Evolutionary conservation across 495 filamentous ascomycete genomes (phyloP).

Genomic region (Xylaria flabelliformis): DNA sequence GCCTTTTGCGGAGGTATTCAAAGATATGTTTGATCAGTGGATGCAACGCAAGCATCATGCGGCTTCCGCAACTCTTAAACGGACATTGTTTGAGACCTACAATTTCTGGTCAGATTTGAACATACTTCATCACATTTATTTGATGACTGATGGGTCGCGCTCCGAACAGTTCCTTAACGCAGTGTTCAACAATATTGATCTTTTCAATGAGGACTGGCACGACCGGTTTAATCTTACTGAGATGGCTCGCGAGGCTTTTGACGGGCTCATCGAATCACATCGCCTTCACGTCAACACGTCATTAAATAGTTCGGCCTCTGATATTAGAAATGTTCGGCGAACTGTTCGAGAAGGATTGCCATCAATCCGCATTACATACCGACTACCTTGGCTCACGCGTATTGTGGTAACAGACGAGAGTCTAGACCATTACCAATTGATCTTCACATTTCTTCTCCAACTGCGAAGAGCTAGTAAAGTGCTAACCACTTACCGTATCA

Average conservation of each 20-base stretch:
- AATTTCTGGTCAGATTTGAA: constrained; percentile 70
- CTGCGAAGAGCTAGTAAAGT: constrained; percentile 73
- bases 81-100: constrained; percentile 70
- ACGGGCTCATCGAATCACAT: constrained; percentile 60
- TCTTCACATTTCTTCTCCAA: constrained; percentile 80
- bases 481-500: constrained; percentile 63
- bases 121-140: constrained; percentile 72
- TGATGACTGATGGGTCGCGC: constrained; percentile 72
- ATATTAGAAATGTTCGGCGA: constrained; percentile 46
- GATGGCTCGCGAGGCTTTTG: constrained; percentile 73
- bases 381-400: constrained; percentile 83
- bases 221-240: constrained; percentile 85
- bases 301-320: constrained; percentile 40
- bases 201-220: constrained; percentile 70
- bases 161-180: constrained; percentile 67
- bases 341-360: constrained; percentile 59
- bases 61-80: constrained; percentile 67
- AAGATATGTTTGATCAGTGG: constrained; percentile 70
- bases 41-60: constrained; percentile 74
- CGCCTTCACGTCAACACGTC: constrained; percentile 63
- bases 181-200: constrained; percentile 81
- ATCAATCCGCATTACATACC: constrained; percentile 63
- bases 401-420: constrained; percentile 74
- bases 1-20: constrained; percentile 79
- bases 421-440: constrained; percentile 67